These are phyloP conservation scores for Smallanthus sonchifolius DNA, from an alignment of 129 eudicot genomes.

Conservation along the genomic window DNA sequence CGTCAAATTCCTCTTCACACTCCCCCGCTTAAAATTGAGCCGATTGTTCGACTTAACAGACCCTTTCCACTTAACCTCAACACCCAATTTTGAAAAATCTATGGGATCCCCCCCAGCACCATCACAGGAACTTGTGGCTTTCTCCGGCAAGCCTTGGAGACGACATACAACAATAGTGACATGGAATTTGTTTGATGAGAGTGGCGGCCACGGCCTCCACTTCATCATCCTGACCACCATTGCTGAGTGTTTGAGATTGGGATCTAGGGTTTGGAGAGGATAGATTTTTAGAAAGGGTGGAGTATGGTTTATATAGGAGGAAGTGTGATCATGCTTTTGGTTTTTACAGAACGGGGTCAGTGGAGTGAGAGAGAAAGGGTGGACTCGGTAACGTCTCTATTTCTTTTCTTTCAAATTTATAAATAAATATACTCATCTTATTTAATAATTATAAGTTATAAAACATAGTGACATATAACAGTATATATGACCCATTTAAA, in stretches of 20 bases:
- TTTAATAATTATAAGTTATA: too few species aligned
- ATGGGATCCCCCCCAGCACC: background rate
- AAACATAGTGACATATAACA: too few species aligned
- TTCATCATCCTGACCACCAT: conserved; percentile 59
- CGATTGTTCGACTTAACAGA: conserved; percentile 39
- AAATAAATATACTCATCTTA: too few species aligned
- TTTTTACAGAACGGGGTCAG: background rate
- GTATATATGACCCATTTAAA: too few species aligned
- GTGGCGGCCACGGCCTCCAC: conserved; percentile 73
- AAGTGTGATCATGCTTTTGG: conserved; percentile 1
- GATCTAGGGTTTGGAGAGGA: conserved; percentile 4
- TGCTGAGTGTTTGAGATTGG: conserved; percentile 11
- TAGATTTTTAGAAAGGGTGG: background rate
- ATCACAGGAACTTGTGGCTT: background rate
- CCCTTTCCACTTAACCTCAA: conserved; percentile 65
- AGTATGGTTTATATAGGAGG: conserved; percentile 9
- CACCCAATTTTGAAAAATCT: conserved; percentile 31
- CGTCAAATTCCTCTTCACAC: conserved; percentile 44
- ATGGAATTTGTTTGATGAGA: conserved; percentile 43
- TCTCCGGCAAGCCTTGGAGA: conserved; percentile 21
- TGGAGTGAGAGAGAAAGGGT: too few species aligned
- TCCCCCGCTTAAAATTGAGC: conserved; percentile 32
- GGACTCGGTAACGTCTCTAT: too few species aligned
- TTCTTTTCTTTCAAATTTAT: too few species aligned
- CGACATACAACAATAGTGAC: conserved; percentile 29